Conservation (phyloP, 2,329 filamentous ascomycete species). For the Xylaria sp. region DNA sequence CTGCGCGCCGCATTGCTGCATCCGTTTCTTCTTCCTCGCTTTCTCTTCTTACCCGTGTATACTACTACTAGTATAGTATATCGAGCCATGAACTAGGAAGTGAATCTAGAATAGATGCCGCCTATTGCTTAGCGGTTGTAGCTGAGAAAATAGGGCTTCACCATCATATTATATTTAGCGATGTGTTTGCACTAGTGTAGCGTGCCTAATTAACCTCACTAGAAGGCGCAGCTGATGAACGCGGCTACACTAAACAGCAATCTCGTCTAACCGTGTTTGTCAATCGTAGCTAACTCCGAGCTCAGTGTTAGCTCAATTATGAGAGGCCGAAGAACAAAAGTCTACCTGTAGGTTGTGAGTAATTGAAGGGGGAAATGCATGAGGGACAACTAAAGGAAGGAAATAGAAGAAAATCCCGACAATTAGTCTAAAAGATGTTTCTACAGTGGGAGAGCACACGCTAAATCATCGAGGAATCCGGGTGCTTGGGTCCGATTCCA, state of each 20-base stretch:
- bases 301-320: background rate
- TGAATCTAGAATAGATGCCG: background rate
- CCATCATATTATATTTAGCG: slow-evolving; percentile 32
- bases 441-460: background rate
- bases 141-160: slow-evolving; percentile 34
- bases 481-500: slow-evolving; percentile 30
- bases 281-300: background rate
- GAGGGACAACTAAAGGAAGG: background rate
- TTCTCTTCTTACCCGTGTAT: background rate
- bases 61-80: too few species aligned
- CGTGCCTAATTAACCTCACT: background rate
- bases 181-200: background rate
- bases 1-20: background rate
- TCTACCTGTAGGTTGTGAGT: background rate
- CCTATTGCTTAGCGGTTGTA: slow-evolving; percentile 22
- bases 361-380: background rate
- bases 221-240: slow-evolving; percentile 8
- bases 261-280: slow-evolving; percentile 23
- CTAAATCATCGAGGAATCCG: slow-evolving; percentile 29
- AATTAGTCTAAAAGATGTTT: background rate
- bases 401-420: background rate
- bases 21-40: background rate
- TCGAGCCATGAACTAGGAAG: background rate
- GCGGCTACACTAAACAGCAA: slow-evolving; percentile 1
- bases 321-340: background rate